These are phyloP conservation scores for Phytomonas sp. DNA, from an alignment of 208 protist genomes.

Conservation along the genomic window DNA sequence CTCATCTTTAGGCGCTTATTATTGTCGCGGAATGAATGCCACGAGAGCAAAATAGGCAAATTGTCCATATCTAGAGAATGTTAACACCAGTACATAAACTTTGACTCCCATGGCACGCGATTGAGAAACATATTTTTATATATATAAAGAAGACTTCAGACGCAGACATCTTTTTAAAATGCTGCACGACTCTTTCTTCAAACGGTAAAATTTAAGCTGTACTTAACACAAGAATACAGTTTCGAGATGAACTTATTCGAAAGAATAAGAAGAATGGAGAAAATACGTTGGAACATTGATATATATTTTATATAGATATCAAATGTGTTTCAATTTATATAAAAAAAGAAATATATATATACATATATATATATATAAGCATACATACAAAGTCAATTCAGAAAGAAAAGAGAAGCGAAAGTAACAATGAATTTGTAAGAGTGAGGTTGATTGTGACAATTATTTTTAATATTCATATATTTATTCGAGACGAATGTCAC, in stretches of 20 bases:
- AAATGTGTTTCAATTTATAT: not conserved
- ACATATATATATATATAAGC: slow-evolving; percentile 4
- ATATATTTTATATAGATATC: slow-evolving; percentile 5
- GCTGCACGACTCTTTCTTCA: not conserved
- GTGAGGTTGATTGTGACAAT: slow-evolving; percentile 2
- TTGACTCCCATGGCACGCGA: not conserved
- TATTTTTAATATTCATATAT: slow-evolving; percentile 1
- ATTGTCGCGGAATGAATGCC: not conserved
- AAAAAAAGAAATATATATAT: slow-evolving; percentile 1
- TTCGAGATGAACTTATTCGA: slow-evolving; percentile 5
- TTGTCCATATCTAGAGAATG: no score
- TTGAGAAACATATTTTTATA: not conserved
- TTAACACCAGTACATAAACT: not conserved
- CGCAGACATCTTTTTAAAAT: not conserved
- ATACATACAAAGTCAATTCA: not conserved
- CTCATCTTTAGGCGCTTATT: not conserved
- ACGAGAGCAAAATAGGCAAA: not conserved
- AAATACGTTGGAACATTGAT: slow-evolving; percentile 2
- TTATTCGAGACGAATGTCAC: not conserved
- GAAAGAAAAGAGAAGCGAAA: not conserved
- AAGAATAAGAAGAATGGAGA: not conserved
- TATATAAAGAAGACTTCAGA: not conserved
- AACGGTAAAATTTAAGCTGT: not conserved
- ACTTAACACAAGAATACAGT: not conserved
- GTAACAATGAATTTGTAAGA: not conserved